Evolutionary conservation across 73 alveolate species (phyloP).

Genomic region (Paraurostyla sp.): DNA sequence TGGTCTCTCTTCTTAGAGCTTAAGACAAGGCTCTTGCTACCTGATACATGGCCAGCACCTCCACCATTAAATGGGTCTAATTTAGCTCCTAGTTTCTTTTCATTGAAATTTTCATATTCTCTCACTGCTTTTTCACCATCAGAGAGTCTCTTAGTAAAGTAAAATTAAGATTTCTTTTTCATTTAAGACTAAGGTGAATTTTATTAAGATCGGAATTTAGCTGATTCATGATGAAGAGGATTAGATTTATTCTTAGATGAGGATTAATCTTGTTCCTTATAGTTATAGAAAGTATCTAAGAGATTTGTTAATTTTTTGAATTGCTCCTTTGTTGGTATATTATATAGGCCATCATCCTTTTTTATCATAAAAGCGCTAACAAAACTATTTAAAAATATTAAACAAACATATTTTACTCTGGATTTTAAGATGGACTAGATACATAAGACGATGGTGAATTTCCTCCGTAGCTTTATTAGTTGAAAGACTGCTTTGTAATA

Average conservation of each 20-base stretch:
- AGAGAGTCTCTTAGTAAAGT: too few relatives aligned
- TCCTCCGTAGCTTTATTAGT: background rate
- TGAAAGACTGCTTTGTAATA: background rate
- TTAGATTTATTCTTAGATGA: background rate
- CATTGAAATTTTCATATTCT: constrained; percentile 22
- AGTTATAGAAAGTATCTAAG: background rate
- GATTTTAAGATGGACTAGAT: background rate
- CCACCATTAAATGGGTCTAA: background rate
- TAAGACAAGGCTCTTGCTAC: too few relatives aligned
- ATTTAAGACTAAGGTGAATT: background rate
- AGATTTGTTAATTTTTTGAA: background rate
- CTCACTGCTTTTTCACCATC: constrained; percentile 20
- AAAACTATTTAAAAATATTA: background rate
- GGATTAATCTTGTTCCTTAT: background rate
- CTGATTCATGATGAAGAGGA: background rate
- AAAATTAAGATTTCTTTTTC: background rate
- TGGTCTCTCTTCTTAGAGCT: background rate
- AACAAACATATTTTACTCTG: background rate
- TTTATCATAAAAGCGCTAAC: constrained; percentile 18
- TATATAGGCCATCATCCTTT: constrained; percentile 8
- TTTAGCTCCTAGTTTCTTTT: background rate
- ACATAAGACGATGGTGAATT: background rate
- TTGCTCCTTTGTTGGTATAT: background rate
- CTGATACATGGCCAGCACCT: background rate
- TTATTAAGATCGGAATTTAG: background rate